Percentiles rank a stretch among this genome's conserved stretches.
Evolutionary conservation across 1,284 basidiomycete species (phyloP).

Genomic region (Moesziomyces parantarcticus): DNA sequence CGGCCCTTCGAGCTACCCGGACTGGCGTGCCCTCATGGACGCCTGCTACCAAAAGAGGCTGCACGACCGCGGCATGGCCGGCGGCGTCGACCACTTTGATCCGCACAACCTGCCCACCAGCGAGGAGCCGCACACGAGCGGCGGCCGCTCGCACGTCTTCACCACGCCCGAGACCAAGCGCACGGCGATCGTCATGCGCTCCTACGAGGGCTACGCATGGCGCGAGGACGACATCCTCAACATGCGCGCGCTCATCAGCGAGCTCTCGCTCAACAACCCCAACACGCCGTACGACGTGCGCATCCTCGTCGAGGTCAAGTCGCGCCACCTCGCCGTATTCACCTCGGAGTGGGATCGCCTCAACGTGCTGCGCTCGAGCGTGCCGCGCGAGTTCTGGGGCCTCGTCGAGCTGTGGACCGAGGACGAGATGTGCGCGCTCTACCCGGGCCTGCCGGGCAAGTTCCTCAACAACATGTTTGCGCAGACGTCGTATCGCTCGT

Average conservation of each 20-base stretch:
- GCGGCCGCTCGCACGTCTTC: slow-evolving; percentile 41
- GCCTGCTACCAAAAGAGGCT: slow-evolving; percentile 63
- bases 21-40: slow-evolving; percentile 67
- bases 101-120: slow-evolving; percentile 41
- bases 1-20: slow-evolving; percentile 59
- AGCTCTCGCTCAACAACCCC: slow-evolving; percentile 67
- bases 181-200: slow-evolving; percentile 65
- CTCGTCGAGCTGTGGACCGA: slow-evolving; percentile 67
- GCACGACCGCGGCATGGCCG: slow-evolving; percentile 59
- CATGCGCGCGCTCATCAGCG: slow-evolving; percentile 66
- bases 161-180: slow-evolving; percentile 64
- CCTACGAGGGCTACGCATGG: slow-evolving; percentile 67
- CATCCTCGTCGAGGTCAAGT: slow-evolving; percentile 67
- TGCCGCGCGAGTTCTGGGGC: slow-evolving; percentile 68
- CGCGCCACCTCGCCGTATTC: slow-evolving; percentile 63
- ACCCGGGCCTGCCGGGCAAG: slow-evolving; percentile 65
- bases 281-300: slow-evolving; percentile 66
- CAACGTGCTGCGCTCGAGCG: slow-evolving; percentile 62
- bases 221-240: slow-evolving; percentile 68
- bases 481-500: slow-evolving; percentile 67
- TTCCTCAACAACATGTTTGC: slow-evolving; percentile 68
- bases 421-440: slow-evolving; percentile 66
- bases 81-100: slow-evolving; percentile 57
- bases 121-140: slow-evolving; percentile 39
- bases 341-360: slow-evolving; percentile 67